phyloP scores from a whole-genome alignment of 1,139 yeast genomes.

The Zygotorulaspora mrakii region DNA sequence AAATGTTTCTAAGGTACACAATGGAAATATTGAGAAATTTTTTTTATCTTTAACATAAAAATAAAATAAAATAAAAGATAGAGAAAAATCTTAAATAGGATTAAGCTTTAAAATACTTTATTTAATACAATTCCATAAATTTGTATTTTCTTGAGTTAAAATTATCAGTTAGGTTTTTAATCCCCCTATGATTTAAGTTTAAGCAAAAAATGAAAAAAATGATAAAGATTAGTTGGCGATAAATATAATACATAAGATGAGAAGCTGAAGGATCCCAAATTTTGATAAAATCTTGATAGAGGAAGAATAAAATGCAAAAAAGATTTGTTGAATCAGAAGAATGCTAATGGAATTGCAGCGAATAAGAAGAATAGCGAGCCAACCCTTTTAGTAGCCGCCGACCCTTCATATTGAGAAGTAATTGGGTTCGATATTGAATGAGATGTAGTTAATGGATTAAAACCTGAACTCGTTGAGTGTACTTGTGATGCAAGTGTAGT shows the following conservation, averaged over 20 bases:
- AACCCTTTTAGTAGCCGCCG: not conserved
- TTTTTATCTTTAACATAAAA: constrained; percentile 2
- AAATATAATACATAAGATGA: too few relatives aligned
- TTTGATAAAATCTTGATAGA: not conserved
- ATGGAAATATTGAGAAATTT: constrained; percentile 5
- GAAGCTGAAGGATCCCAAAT: too few relatives aligned
- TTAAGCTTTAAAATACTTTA: constrained; percentile 1
- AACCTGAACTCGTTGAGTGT: not conserved
- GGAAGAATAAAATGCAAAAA: too few relatives aligned
- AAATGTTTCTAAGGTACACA: constrained; percentile 81
- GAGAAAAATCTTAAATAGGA: constrained; percentile 1
- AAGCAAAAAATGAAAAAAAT: too few relatives aligned
- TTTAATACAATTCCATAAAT: constrained; percentile 1
- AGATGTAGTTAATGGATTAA: not conserved
- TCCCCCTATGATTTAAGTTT: too few relatives aligned
- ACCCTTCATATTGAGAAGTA: constrained; percentile 1
- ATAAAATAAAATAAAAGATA: constrained; percentile 7
- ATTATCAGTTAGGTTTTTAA: too few relatives aligned
- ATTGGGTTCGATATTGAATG: not conserved
- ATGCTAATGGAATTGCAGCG: not conserved
- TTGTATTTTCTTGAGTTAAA: too few relatives aligned
- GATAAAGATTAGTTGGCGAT: too few relatives aligned
- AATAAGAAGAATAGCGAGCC: not conserved
- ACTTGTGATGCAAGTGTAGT: not conserved
- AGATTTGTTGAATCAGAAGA: not conserved